A percentile compares a stretch with the other conserved stretches of the same genome.
phyloP scores from a whole-genome alignment of 2,329 filamentous ascomycete genomes.

The Zalaria obscura region DNA sequence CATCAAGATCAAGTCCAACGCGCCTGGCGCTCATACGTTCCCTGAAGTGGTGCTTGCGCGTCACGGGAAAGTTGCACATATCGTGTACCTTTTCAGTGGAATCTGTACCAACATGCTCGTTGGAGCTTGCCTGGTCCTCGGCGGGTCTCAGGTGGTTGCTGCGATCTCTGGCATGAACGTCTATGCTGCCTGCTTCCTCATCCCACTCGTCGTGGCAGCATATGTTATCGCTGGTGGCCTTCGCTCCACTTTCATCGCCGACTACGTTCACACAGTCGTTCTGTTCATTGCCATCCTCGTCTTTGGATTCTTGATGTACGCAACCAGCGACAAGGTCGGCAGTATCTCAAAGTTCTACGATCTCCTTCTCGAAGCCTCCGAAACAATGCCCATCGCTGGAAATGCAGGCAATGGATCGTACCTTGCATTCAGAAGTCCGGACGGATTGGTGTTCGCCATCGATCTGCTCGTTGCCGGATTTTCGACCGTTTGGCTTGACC shows the following conservation, averaged over 20 bases:
- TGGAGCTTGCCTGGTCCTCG: slow-evolving; percentile 28
- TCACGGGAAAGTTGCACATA: slow-evolving; percentile 17
- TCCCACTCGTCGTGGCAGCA: slow-evolving; percentile 24
- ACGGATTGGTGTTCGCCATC: slow-evolving; percentile 28
- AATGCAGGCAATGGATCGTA: slow-evolving; percentile 20
- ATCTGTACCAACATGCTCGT: slow-evolving; percentile 30
- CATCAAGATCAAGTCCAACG: slow-evolving; percentile 28
- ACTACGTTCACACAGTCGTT: slow-evolving; percentile 21
- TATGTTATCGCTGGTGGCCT: slow-evolving; percentile 17
- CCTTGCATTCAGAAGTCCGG: slow-evolving; percentile 24
- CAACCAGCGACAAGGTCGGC: slow-evolving; percentile 17
- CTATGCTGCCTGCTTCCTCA: slow-evolving; percentile 29
- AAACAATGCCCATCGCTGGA: slow-evolving; percentile 16
- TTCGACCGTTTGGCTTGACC: slow-evolving; percentile 22
- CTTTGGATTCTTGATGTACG: slow-evolving; percentile 23
- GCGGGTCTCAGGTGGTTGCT: slow-evolving; percentile 30
- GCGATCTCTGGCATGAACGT: slow-evolving; percentile 30
- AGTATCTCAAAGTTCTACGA: slow-evolving; percentile 21
- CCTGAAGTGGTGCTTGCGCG: slow-evolving; percentile 27
- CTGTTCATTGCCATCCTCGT: slow-evolving; percentile 24
- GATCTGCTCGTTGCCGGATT: slow-evolving; percentile 15
- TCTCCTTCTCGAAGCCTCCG: slow-evolving; percentile 15
- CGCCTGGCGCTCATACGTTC: slow-evolving; percentile 25
- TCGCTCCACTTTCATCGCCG: slow-evolving; percentile 21
- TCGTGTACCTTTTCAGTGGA: slow-evolving; percentile 22